Percentiles rank a stretch among this genome's conserved stretches.
These are phyloP conservation scores for Polygonum aviculare DNA, from an alignment of 148 eudicot genomes.

Conservation along the genomic window DNA sequence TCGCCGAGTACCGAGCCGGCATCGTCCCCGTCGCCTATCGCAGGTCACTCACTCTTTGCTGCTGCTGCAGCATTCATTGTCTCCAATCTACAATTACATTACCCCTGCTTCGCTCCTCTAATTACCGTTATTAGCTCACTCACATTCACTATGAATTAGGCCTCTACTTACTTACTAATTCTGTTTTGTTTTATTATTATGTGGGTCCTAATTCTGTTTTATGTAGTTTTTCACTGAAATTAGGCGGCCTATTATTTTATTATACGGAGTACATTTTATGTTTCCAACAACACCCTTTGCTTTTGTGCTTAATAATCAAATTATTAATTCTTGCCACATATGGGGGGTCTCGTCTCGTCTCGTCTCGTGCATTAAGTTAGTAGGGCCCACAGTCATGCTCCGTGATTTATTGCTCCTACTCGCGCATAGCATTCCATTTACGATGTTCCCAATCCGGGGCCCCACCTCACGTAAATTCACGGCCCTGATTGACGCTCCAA, in stretches of 20 bases:
- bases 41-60: constrained; percentile 23
- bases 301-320: no score
- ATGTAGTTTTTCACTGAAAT: background rate
- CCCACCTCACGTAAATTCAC: background rate
- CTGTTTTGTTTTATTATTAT: no score
- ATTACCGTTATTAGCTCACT: no score
- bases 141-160: background rate
- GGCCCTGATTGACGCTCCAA: background rate
- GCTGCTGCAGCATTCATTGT: background rate
- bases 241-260: background rate
- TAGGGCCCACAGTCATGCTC: background rate
- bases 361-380: no score
- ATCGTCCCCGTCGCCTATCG: constrained; percentile 79
- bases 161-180: background rate
- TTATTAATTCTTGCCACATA: no score
- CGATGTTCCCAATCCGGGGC: background rate
- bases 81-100: no score
- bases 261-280: no score
- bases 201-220: background rate
- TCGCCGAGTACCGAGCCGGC: constrained; percentile 84
- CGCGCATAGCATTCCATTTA: background rate
- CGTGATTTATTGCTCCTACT: background rate
- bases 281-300: no score
- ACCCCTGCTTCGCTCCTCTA: background rate
- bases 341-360: no score